Evolutionary conservation across 495 filamentous ascomycete species (phyloP).

Genomic region (Hypoxylon subgilvum): DNA sequence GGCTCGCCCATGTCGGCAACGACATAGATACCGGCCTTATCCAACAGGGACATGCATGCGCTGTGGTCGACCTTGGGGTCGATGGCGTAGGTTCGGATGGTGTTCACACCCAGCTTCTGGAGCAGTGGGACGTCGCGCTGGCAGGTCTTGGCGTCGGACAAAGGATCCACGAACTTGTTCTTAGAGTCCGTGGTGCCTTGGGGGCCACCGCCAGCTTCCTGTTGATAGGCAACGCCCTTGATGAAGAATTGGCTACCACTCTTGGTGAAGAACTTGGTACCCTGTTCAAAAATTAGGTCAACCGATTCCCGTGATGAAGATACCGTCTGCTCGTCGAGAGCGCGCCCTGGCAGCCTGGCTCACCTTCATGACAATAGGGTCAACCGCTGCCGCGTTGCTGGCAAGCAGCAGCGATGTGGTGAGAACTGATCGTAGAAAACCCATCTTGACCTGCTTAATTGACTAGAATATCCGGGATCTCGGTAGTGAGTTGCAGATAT

Average conservation of each 20-base stretch:
- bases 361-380: constrained; percentile 75
- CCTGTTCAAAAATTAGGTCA: constrained; percentile 38
- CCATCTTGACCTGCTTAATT: constrained; percentile 44
- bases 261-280: constrained; percentile 68
- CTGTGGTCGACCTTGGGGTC: constrained; percentile 78
- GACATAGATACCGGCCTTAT: constrained; percentile 91
- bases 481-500: constrained; percentile 9
- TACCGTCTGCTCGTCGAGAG: too few relatives aligned
- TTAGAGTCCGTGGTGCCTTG: constrained; percentile 45
- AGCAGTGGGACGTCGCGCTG: constrained; percentile 84
- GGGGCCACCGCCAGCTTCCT: constrained; percentile 54
- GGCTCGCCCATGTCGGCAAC: constrained; percentile 88
- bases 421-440: constrained; percentile 50
- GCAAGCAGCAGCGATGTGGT: constrained; percentile 53
- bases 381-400: constrained; percentile 60
- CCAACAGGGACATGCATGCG: constrained; percentile 82
- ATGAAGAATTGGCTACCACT: constrained; percentile 83
- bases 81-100: constrained; percentile 91
- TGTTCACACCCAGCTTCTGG: constrained; percentile 78
- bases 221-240: constrained; percentile 87
- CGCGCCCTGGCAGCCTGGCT: too few relatives aligned
- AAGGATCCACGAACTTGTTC: constrained; percentile 65
- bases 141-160: constrained; percentile 73
- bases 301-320: too few relatives aligned
- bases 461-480: constrained; percentile 26